Evolutionary conservation across 1,139 yeast species (phyloP).

Genomic region (Fermentozyma sake): DNA sequence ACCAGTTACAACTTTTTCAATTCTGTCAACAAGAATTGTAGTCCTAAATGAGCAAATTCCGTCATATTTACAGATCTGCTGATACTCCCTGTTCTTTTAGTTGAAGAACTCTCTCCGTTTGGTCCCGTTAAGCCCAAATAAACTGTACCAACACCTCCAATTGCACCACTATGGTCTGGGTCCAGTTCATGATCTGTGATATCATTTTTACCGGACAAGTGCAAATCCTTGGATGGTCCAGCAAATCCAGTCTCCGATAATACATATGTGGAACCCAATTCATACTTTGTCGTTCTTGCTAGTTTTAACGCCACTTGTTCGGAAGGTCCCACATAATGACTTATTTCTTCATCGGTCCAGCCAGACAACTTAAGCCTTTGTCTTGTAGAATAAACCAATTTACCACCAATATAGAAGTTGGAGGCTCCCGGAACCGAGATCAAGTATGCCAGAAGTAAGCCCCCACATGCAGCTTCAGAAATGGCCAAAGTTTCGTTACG

Average conservation of each 20-base stretch:
- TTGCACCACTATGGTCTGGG: constrained; percentile 10
- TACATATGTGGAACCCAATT: constrained; percentile 77
- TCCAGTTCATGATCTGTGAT: constrained; percentile 8
- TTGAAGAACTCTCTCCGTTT: constrained; percentile 47
- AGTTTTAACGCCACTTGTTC: constrained; percentile 70
- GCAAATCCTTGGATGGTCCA: constrained; percentile 59
- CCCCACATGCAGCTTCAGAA: constrained; percentile 90
- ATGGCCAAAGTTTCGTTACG: constrained; percentile 67
- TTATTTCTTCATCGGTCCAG: constrained; percentile 68
- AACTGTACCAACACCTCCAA: constrained; percentile 56
- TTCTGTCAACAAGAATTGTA: constrained; percentile 57
- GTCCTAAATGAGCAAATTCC: constrained; percentile 63
- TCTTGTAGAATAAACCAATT: constrained; percentile 70
- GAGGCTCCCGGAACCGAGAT: constrained; percentile 87
- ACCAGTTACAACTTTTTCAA: too few relatives aligned
- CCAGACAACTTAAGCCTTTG: constrained; percentile 74
- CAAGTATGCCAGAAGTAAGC: constrained; percentile 71
- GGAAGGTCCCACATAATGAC: constrained; percentile 74
- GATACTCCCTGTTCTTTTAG: constrained; percentile 38
- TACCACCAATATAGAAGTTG: constrained; percentile 77
- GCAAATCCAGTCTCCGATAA: constrained; percentile 87
- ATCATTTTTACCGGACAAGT: constrained; percentile 17
- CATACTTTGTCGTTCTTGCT: constrained; percentile 75
- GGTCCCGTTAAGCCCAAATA: constrained; percentile 74
- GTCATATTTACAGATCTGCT: constrained; percentile 70